A percentile compares a stretch with the other conserved stretches of the same genome.
Conservation (phyloP, 2,329 filamentous ascomycete species). For the Fusarium sp. region DNA sequence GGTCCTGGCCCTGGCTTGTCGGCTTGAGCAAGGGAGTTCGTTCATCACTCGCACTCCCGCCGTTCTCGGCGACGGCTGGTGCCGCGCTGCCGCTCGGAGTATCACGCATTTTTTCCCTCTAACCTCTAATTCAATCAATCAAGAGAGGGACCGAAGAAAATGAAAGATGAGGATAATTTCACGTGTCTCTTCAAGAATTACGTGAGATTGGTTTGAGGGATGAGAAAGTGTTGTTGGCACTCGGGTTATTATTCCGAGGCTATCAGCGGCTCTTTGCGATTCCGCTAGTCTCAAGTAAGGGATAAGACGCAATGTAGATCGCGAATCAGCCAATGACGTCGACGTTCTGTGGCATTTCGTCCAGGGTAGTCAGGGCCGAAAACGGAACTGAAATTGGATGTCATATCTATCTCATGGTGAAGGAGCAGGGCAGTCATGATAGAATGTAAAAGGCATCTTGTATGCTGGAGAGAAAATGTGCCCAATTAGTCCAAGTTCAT, state of each 20-base stretch:
- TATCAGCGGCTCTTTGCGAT: conserved; percentile 23
- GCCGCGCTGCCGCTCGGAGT: conserved; percentile 32
- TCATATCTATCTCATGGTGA: background rate
- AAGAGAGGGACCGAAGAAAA: background rate
- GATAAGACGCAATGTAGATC: conserved; percentile 8
- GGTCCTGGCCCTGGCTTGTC: conserved; percentile 20
- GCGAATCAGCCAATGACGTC: conserved; percentile 31
- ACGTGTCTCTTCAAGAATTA: conserved; percentile 10
- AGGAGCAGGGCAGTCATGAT: background rate
- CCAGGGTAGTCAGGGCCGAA: conserved; percentile 18
- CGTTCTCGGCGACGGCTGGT: conserved; percentile 35
- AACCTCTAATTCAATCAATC: background rate
- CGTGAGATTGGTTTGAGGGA: conserved; percentile 7
- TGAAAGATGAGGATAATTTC: background rate
- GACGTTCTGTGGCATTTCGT: background rate
- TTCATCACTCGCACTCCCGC: conserved; percentile 36
- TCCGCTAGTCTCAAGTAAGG: conserved; percentile 9
- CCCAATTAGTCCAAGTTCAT: background rate
- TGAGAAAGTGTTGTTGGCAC: conserved; percentile 4
- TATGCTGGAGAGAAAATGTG: background rate
- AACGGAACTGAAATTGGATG: conserved; percentile 5
- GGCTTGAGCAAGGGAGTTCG: conserved; percentile 49
- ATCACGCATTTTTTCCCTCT: conserved; percentile 33
- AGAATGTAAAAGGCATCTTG: background rate
- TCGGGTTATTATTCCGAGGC: background rate